phyloP scores from a whole-genome alignment of 2,329 filamentous ascomycete genomes.

The Pleoardoris graminearum region DNA sequence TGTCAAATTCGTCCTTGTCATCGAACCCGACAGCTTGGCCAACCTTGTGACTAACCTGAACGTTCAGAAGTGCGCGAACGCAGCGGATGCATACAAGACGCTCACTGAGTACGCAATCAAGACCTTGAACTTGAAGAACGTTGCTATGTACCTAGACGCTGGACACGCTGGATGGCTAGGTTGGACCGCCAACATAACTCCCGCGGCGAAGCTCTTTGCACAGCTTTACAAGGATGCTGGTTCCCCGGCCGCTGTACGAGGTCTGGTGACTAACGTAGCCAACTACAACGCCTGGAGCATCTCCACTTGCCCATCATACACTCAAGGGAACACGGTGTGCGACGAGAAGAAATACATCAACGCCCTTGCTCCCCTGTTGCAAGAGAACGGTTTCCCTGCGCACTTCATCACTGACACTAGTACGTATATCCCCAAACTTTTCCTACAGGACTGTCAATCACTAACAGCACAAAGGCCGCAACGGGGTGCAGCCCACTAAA shows the following conservation, averaged over 20 bases:
- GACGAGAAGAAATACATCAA: constrained; percentile 58
- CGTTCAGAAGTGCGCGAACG: constrained; percentile 57
- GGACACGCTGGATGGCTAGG: constrained; percentile 67
- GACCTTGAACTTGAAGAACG: constrained; percentile 61
- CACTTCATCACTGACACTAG: constrained; percentile 57
- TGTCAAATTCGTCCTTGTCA: constrained; percentile 52
- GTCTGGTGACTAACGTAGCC: constrained; percentile 59
- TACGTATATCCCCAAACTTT: neutral
- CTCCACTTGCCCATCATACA: constrained; percentile 49
- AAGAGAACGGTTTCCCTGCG: constrained; percentile 51
- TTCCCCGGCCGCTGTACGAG: constrained; percentile 52
- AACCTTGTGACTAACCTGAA: constrained; percentile 64
- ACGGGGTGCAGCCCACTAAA: constrained; percentile 61
- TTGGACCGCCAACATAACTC: constrained; percentile 60
- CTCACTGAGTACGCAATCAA: constrained; percentile 59
- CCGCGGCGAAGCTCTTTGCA: constrained; percentile 53
- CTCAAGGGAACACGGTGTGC: constrained; percentile 51
- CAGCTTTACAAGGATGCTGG: constrained; percentile 51
- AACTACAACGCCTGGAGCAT: constrained; percentile 61
- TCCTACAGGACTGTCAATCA: neutral
- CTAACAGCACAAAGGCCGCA: constrained; percentile 48
- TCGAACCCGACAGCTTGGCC: constrained; percentile 63
- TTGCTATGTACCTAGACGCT: constrained; percentile 64
- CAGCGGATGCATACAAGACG: constrained; percentile 58
- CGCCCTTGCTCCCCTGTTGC: constrained; percentile 54